Evolutionary conservation across 192 early-diverging fungal genomes (phyloP).

Genomic region (Coemansia sp.): DNA sequence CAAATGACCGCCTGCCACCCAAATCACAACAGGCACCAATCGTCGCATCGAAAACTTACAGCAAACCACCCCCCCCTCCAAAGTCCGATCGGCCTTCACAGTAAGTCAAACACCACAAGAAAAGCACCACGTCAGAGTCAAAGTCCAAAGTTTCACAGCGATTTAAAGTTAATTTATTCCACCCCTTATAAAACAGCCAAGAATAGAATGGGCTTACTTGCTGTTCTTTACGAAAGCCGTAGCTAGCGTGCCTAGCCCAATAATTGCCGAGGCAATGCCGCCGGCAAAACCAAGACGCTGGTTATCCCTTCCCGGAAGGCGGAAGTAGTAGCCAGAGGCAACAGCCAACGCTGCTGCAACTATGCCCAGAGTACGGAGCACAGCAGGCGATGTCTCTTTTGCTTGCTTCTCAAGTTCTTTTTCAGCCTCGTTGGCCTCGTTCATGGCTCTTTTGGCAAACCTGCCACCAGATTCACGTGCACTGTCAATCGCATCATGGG

Average conservation of each 20-base stretch:
- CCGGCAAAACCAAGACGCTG: conserved; percentile 47
- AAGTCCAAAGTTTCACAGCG: too few relatives aligned
- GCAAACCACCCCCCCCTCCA: too few relatives aligned
- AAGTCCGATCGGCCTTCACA: too few relatives aligned
- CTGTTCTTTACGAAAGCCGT: conserved; percentile 40
- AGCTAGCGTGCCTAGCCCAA: conserved; percentile 45
- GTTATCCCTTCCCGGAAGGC: conserved; percentile 49
- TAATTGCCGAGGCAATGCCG: conserved; percentile 44
- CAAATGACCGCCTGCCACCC: too few relatives aligned
- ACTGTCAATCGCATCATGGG: conserved; percentile 27
- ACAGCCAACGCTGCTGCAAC: conserved; percentile 42
- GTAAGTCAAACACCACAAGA: too few relatives aligned
- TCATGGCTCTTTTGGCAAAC: conserved; percentile 34
- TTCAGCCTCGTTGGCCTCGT: conserved; percentile 46
- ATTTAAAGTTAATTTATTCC: too few relatives aligned
- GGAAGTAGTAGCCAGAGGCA: conserved; percentile 46
- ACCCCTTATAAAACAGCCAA: too few relatives aligned
- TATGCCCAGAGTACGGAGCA: conserved; percentile 28
- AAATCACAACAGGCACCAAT: too few relatives aligned
- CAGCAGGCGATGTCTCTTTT: conserved; percentile 28
- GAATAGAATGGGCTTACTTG: neutral
- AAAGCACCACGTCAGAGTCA: too few relatives aligned
- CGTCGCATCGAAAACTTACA: too few relatives aligned
- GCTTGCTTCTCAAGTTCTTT: conserved; percentile 38
- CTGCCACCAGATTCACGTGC: conserved; percentile 41